phyloP scores from a whole-genome alignment of 208 protist species.

The Herpetomonas tarakana region DNA sequence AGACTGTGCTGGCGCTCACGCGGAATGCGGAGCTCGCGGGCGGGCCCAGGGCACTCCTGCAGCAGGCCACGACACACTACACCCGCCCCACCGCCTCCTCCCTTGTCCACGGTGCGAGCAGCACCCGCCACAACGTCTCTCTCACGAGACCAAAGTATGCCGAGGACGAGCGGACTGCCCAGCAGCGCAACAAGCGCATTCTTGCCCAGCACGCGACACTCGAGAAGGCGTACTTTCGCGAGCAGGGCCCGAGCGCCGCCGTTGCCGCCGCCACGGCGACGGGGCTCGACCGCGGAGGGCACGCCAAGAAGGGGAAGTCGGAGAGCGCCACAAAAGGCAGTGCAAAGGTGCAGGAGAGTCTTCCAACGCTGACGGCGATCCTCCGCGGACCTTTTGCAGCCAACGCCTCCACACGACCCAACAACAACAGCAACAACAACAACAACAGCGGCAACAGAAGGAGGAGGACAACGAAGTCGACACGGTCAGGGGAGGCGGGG shows the following conservation, averaged over 20 bases:
- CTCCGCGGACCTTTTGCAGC: slow-evolving; percentile 16
- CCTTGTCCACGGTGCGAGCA: slow-evolving; percentile 49
- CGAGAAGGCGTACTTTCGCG: slow-evolving; percentile 9
- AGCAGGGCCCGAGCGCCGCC: slow-evolving; percentile 4
- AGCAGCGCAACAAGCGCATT: slow-evolving; percentile 48
- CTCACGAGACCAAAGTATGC: slow-evolving; percentile 42
- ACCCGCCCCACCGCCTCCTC: slow-evolving; percentile 52
- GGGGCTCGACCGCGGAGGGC: too few relatives aligned
- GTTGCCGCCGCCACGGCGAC: slow-evolving; percentile 1
- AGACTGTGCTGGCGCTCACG: slow-evolving; percentile 35
- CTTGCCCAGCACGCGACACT: slow-evolving; percentile 54
- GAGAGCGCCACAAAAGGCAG: neutral
- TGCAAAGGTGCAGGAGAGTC: neutral
- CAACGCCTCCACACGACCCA: neutral
- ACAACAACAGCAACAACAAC: neutral
- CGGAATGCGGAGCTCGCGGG: slow-evolving; percentile 58
- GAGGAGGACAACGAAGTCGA: neutral
- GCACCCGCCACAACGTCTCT: slow-evolving; percentile 27
- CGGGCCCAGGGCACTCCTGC: slow-evolving; percentile 15
- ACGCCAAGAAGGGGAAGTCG: neutral
- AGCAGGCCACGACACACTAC: slow-evolving; percentile 46
- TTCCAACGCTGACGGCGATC: slow-evolving; percentile 6
- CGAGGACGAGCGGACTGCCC: slow-evolving; percentile 32
- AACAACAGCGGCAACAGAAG: too few relatives aligned
- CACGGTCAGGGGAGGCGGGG: too few relatives aligned